Evolutionary conservation across 306 rosid genomes (phyloP).

Genomic region (Fagus sylvatica): DNA sequence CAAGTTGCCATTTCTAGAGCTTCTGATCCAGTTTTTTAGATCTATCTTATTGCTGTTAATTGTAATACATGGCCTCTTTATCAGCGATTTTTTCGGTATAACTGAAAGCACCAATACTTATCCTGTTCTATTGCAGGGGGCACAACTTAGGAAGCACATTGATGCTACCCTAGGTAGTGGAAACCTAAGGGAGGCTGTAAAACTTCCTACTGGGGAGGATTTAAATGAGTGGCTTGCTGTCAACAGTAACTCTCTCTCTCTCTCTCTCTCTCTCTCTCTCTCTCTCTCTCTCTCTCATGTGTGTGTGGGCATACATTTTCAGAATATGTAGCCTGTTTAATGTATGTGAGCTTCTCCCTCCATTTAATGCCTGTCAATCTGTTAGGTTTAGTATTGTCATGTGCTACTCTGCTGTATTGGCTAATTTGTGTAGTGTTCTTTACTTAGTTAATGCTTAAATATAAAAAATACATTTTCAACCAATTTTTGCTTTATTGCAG

Average conservation of each 20-base stretch:
- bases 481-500: constrained; percentile 10
- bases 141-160: constrained; percentile 95
- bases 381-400: neutral
- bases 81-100: neutral
- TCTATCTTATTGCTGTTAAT: too few species aligned
- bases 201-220: constrained; percentile 99
- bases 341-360: constrained; percentile 15
- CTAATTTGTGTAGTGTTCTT: neutral
- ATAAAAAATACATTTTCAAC: neutral
- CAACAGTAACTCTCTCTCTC: constrained; percentile 63
- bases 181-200: constrained; percentile 98
- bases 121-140: constrained; percentile 69
- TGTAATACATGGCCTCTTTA: too few species aligned
- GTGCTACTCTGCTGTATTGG: neutral
- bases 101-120: neutral
- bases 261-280: constrained; percentile 20
- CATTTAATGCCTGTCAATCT: constrained; percentile 18
- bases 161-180: constrained; percentile 99
- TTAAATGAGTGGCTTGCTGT: constrained; percentile 99
- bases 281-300: neutral
- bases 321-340: neutral
- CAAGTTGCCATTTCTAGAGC: too few species aligned
- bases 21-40: too few species aligned
- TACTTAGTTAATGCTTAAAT: neutral
- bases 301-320: neutral